Evolutionary conservation across 2,329 filamentous ascomycete species (phyloP), one percentile per base, ranked within the genome.

Genomic region (Leptographium wingfieldii): DNA sequence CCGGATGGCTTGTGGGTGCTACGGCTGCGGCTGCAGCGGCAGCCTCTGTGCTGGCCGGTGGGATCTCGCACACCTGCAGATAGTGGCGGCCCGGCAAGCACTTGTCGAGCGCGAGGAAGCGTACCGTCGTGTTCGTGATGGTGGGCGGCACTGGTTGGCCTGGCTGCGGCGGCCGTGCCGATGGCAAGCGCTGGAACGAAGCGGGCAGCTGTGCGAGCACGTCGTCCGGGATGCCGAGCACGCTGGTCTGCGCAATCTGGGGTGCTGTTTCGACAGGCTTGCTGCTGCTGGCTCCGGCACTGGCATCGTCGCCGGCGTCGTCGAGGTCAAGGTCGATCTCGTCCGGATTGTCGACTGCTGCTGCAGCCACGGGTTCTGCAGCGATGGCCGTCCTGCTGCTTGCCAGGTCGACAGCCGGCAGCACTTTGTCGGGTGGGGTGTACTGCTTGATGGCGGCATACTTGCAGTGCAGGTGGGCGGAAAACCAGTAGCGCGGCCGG

Each of bases 61-160:
- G 68, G 22, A 92, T 75, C 38, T 87, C 81, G 40, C 87, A 76
- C 3, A 97, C 77, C 66, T 97, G 90, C 2, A 99, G 77, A 69
- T 92, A 97, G 62, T 91, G 82, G 16, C 87, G 83, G 22, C 85
- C 80, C 0, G 88, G 87, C 51, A 92, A 79, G 68, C 90, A 95
- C 72, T 99, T 99, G 73, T 96, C 92, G 2, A 99, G 77, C 0
- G 94, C 88, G 12, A 99, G 79, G 71, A 99, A 99, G 14, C 85
- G 80, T 2, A 92, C 95, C 5, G 80, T 78, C 25, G 79, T 87
- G 75, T 97, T 97, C 2, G 79, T 82, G 63, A 96, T 95, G 0
- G 78, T 80, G 0, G 79, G 69, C 0, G 90, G 90, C 19, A 87
- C 82, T 3, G 86, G 83, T 59, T 85, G 81, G 43, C 80, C 81